Percentiles rank a stretch among this genome's conserved stretches.
Conservation (phyloP, 176 grass and related monocot genomes). For the Carex myosuroides region DNA sequence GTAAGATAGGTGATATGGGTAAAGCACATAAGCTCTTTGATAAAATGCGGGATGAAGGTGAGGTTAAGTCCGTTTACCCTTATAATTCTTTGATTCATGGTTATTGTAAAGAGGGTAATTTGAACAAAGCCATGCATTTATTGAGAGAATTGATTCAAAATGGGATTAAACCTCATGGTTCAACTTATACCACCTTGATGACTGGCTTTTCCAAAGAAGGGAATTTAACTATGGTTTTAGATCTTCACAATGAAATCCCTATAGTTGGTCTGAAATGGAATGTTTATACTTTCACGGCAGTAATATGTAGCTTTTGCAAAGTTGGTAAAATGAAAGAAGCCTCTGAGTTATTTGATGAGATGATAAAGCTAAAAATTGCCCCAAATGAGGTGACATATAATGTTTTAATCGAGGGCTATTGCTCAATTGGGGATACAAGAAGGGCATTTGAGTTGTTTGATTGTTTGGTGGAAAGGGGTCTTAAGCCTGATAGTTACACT, state of each 20-base stretch:
- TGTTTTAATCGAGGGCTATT: constrained; percentile 78
- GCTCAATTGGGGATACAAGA: constrained; percentile 36
- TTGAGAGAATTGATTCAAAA: constrained; percentile 39
- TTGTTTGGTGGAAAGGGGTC: constrained; percentile 46
- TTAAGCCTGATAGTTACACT: constrained; percentile 69
- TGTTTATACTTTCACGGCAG: constrained; percentile 52
- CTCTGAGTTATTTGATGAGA: constrained; percentile 45
- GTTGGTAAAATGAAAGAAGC: constrained; percentile 63
- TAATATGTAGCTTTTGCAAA: constrained; percentile 59
- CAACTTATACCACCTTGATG: constrained; percentile 52
- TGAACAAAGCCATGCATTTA: constrained; percentile 33
- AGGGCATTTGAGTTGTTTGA: constrained; percentile 68
- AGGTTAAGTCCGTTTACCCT: constrained; percentile 47
- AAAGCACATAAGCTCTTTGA: constrained; percentile 44
- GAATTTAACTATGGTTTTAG: constrained; percentile 35
- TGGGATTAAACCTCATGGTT: constrained; percentile 46
- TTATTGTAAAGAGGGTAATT: constrained; percentile 46
- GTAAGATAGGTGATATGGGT: constrained; percentile 59
- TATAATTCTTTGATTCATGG: constrained; percentile 81
- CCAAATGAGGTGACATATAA: constrained; percentile 76
- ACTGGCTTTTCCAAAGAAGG: constrained; percentile 48
- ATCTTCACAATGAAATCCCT: constrained; percentile 49
- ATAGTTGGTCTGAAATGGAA: constrained; percentile 38
- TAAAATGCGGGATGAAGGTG: constrained; percentile 46
- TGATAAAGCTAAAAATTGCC: constrained; percentile 32